These are phyloP conservation scores for Ustilago hordei DNA, from an alignment of 1,284 basidiomycete species.

Conservation along the genomic window DNA sequence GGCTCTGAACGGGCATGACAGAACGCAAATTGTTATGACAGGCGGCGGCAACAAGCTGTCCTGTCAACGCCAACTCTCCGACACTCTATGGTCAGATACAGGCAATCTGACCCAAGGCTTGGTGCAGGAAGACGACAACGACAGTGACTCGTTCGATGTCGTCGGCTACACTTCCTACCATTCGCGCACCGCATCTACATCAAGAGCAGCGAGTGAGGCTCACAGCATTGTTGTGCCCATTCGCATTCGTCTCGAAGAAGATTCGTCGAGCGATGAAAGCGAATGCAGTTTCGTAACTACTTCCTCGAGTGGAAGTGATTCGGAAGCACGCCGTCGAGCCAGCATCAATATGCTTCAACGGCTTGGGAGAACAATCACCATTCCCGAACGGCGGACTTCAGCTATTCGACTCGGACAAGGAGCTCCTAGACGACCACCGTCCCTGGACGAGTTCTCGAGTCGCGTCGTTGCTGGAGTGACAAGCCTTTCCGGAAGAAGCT, in stretches of 20 bases:
- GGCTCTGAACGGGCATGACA: conserved; percentile 25
- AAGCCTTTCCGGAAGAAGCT: background rate
- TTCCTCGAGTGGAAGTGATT: conserved; percentile 23
- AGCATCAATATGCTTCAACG: conserved; percentile 36
- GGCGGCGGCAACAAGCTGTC: conserved; percentile 5
- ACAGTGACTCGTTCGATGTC: conserved; percentile 15
- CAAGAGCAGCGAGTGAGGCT: conserved; percentile 1
- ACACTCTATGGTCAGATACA: background rate
- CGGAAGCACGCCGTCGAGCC: conserved; percentile 36
- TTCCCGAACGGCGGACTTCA: conserved; percentile 25
- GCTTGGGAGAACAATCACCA: conserved; percentile 12
- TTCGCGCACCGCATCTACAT: background rate
- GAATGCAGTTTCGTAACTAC: conserved; percentile 17
- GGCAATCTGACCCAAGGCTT: conserved; percentile 1
- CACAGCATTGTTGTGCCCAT: conserved; percentile 29
- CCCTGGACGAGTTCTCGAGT: conserved; percentile 34
- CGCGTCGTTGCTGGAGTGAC: conserved; percentile 15
- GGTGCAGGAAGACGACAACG: background rate
- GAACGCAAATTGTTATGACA: conserved; percentile 24
- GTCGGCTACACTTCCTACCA: conserved; percentile 34
- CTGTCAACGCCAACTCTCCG: background rate
- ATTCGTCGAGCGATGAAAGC: conserved; percentile 41
- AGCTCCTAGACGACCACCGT: conserved; percentile 29
- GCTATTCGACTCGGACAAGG: conserved; percentile 20
- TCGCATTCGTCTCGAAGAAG: conserved; percentile 33